Percentiles rank a stretch among this genome's conserved stretches.
Conservation (phyloP, 2,329 filamentous ascomycete species). For the Plectosphaerella sp. region DNA sequence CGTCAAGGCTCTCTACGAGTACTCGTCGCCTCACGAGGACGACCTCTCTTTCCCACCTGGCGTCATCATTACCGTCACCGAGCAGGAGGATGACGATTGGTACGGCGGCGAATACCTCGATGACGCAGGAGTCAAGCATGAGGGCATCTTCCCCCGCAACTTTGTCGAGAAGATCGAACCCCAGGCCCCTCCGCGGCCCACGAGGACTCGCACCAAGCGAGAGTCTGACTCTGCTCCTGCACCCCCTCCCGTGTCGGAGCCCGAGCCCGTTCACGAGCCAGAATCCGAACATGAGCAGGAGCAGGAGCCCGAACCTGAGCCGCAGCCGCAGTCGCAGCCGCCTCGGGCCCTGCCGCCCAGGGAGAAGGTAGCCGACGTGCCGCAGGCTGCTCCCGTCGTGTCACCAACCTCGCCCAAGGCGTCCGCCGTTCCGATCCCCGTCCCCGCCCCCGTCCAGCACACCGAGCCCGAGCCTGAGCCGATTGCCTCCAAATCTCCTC, state of each 20-base stretch:
- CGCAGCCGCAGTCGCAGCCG: conserved; percentile 14
- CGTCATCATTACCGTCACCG: conserved; percentile 91
- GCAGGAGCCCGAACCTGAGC: conserved; percentile 22
- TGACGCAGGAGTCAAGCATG: conserved; percentile 65
- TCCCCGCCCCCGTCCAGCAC: conserved; percentile 24
- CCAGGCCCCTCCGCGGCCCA: conserved; percentile 79
- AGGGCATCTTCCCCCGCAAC: conserved; percentile 91
- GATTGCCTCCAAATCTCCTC: conserved; percentile 27
- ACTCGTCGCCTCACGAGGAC: conserved; percentile 87
- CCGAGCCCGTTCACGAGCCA: conserved; percentile 14
- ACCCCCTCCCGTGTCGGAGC: conserved; percentile 18
- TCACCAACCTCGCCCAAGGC: conserved; percentile 25
- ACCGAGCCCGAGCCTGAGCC: conserved; percentile 23
- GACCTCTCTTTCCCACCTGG: conserved; percentile 82
- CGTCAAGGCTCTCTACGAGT: conserved; percentile 95
- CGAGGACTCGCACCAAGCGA: conserved; percentile 67
- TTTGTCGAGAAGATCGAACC: conserved; percentile 97
- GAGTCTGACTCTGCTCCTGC: conserved; percentile 33
- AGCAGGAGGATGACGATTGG: conserved; percentile 91
- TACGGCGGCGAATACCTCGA: conserved; percentile 85
- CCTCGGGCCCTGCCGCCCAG: conserved; percentile 12
- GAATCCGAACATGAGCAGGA: conserved; percentile 15
- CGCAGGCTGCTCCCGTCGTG: conserved; percentile 20
- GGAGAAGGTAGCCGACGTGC: conserved; percentile 25
- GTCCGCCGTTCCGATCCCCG: conserved; percentile 28